A percentile compares a stretch with the other conserved stretches of the same genome.
phyloP scores from a whole-genome alignment of 805 yeast genomes.

The Kodamaea neixiangensis region DNA sequence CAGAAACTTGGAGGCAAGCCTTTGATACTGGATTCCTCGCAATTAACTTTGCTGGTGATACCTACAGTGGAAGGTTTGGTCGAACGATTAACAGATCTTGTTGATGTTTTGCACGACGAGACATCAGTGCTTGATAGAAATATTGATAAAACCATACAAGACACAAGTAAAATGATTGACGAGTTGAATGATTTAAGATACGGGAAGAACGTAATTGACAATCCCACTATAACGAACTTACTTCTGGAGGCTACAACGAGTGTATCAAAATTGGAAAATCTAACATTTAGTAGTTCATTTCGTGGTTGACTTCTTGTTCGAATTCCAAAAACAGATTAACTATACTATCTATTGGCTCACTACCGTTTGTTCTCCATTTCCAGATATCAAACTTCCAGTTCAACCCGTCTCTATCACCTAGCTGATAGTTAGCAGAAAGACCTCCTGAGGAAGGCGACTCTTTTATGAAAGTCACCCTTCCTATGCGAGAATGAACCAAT shows the following conservation, averaged over 20 bases:
- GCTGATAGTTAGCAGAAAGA: slow-evolving; percentile 67
- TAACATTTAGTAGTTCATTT: slow-evolving; percentile 1
- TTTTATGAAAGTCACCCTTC: slow-evolving; percentile 61
- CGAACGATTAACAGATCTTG: slow-evolving; percentile 24
- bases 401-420: slow-evolving; percentile 72
- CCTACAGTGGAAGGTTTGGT: slow-evolving; percentile 16
- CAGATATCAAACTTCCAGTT: slow-evolving; percentile 90
- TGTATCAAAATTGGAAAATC: slow-evolving; percentile 13
- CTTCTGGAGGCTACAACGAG: slow-evolving; percentile 18
- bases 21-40: background rate
- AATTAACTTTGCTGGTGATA: background rate
- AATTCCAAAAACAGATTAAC: background rate
- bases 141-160: slow-evolving; percentile 15
- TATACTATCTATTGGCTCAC: background rate
- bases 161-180: slow-evolving; percentile 21
- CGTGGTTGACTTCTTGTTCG: background rate
- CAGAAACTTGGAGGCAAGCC: background rate
- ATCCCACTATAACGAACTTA: slow-evolving; percentile 17
- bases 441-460: slow-evolving; percentile 41
- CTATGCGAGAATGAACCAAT: slow-evolving; percentile 82
- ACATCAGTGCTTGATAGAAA: slow-evolving; percentile 17
- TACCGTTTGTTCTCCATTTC: slow-evolving; percentile 55
- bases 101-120: slow-evolving; percentile 27
- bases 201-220: slow-evolving; percentile 14
- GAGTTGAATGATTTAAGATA: slow-evolving; percentile 29